phyloP scores from a whole-genome alignment of 202 grass and related monocot genomes.

The Tripidium arundinaceum region DNA sequence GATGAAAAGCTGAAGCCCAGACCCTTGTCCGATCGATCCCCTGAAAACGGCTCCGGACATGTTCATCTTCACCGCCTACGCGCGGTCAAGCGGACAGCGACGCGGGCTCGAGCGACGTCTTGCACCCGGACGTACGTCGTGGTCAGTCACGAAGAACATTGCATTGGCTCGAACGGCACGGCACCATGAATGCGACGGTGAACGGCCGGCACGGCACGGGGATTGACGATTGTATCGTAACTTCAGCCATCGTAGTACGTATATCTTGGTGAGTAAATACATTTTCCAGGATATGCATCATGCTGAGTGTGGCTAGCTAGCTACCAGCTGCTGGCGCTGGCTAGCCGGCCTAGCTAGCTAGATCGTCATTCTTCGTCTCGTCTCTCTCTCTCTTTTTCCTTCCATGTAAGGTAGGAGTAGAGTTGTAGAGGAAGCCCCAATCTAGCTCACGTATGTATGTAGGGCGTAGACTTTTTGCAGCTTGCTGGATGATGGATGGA shows the following conservation, averaged over 20 bases:
- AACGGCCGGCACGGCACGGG: background rate
- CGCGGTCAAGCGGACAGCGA: background rate
- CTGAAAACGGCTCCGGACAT: background rate
- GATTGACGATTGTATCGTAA: background rate
- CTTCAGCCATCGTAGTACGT: background rate
- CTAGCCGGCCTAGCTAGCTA: background rate
- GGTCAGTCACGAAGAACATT: background rate
- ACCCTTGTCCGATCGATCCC: no score
- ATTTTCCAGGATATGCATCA: slow-evolving; percentile 20
- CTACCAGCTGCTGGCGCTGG: background rate
- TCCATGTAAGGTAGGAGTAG: background rate
- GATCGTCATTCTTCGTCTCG: background rate
- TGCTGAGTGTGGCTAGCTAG: background rate
- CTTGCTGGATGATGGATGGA: background rate
- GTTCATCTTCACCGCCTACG: background rate
- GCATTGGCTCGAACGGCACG: background rate
- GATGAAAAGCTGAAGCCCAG: no score
- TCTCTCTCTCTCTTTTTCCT: background rate
- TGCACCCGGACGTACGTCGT: background rate
- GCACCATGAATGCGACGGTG: slow-evolving; percentile 1
- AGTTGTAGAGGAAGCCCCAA: slow-evolving; percentile 32
- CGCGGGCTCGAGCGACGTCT: background rate
- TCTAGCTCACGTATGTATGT: slow-evolving; percentile 35
- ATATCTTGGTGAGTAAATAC: slow-evolving; percentile 10
- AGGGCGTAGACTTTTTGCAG: slow-evolving; percentile 40